Conservation (phyloP, 139 green algal genomes). For the Edaphochlamys debaryana region DNA sequence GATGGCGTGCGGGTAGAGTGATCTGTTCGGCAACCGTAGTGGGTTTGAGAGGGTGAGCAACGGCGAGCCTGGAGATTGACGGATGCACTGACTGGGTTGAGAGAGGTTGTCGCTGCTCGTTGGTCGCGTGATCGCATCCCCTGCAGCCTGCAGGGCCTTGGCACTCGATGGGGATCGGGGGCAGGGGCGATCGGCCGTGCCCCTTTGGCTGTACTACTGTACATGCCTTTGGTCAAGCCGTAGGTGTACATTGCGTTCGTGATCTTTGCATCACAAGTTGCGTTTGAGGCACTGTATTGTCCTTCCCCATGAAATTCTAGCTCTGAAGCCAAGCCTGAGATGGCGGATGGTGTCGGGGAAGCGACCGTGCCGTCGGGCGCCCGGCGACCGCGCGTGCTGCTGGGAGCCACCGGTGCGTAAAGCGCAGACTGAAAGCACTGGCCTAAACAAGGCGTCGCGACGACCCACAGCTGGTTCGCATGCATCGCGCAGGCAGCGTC, state of each 20-base stretch:
- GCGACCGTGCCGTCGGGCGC: too few relatives aligned
- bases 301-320: too few relatives aligned
- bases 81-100: neutral
- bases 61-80: too few relatives aligned
- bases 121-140: neutral
- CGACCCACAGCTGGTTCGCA: neutral
- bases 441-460: neutral
- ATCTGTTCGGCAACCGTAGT: too few relatives aligned
- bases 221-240: too few relatives aligned
- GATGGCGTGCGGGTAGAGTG: too few relatives aligned
- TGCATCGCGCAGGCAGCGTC: conserved; percentile 68
- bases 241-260: too few relatives aligned
- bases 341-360: neutral
- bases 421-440: neutral
- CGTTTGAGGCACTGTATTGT: too few relatives aligned
- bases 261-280: neutral
- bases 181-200: too few relatives aligned
- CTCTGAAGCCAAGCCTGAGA: neutral
- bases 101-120: neutral
- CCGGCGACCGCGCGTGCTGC: conserved; percentile 58
- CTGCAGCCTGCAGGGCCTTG: neutral
- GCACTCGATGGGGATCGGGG: neutral
- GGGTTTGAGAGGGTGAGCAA: too few relatives aligned
- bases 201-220: too few relatives aligned
- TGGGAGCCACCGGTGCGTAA: conserved; percentile 60